A percentile compares a stretch with the other conserved stretches of the same genome.
Evolutionary conservation across 106 monocot species (phyloP).

Genomic region (Acorus gramineus): DNA sequence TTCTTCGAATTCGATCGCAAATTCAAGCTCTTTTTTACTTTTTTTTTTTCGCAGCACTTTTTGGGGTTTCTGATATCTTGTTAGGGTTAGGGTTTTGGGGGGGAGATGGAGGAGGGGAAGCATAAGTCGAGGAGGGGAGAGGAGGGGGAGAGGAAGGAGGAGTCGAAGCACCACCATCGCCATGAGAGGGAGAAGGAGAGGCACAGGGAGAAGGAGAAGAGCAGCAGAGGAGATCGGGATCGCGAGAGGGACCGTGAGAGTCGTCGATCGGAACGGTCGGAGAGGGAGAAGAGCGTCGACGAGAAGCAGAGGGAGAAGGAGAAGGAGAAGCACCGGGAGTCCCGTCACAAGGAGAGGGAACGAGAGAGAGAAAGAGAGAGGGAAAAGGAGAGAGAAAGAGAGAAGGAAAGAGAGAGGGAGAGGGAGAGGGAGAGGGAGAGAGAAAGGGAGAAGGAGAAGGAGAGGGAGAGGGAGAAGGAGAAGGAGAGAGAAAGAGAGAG

Average conservation of each 20-base stretch:
- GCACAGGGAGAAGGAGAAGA: neutral
- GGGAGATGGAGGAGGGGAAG: no score
- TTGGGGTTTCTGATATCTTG: no score
- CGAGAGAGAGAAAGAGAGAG: slow-evolving; percentile 12
- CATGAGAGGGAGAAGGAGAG: slow-evolving; percentile 10
- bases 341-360: slow-evolving; percentile 6
- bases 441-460: neutral
- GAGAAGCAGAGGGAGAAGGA: slow-evolving; percentile 8
- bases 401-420: neutral
- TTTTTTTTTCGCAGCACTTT: no score
- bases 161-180: neutral
- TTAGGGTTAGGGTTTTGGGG: no score
- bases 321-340: slow-evolving; percentile 3
- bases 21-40: no score
- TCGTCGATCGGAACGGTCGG: neutral
- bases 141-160: slow-evolving; percentile 12
- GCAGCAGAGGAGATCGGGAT: neutral
- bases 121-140: no score
- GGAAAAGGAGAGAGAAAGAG: slow-evolving; percentile 2
- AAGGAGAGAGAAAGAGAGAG: slow-evolving; percentile 12
- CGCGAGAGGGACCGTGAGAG: slow-evolving; percentile 15
- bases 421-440: neutral
- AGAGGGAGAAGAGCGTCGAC: slow-evolving; percentile 3
- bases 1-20: no score
- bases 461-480: slow-evolving; percentile 5